Percentiles rank a stretch among this genome's conserved stretches.
These are phyloP conservation scores for Candida ulmi DNA, from an alignment of 805 yeast species.

Conservation along the genomic window DNA sequence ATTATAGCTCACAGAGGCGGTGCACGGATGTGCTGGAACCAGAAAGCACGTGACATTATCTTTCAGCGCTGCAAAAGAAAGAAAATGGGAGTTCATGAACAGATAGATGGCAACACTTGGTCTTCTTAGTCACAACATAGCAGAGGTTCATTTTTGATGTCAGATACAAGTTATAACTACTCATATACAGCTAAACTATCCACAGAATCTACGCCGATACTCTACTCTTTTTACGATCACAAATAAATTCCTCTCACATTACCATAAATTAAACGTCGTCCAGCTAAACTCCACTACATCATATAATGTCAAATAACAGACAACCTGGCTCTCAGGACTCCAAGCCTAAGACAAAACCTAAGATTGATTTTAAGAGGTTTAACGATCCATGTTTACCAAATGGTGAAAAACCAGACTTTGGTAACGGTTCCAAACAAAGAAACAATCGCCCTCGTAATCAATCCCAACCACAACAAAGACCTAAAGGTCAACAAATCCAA, in stretches of 20 bases:
- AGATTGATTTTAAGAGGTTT: not conserved
- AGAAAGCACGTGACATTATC: not conserved
- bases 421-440: constrained; percentile 3
- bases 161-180: not conserved
- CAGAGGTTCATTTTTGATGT: not conserved
- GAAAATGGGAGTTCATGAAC: too few species aligned
- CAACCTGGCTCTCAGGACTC: constrained; percentile 3
- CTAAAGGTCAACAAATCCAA: not conserved
- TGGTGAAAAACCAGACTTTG: constrained; percentile 16
- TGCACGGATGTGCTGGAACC: not conserved
- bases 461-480: not conserved
- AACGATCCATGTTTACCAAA: constrained; percentile 13
- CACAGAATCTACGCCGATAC: too few species aligned
- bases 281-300: too few species aligned
- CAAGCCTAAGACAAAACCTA: constrained; percentile 6
- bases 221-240: too few species aligned
- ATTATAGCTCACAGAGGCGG: too few species aligned
- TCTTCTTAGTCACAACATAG: not conserved
- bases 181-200: not conserved
- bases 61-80: too few species aligned
- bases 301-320: not conserved
- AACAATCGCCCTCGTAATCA: not conserved
- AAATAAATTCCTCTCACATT: too few species aligned
- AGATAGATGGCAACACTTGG: too few species aligned
- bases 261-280: too few species aligned